A percentile compares a stretch with the other conserved stretches of the same genome.
phyloP scores from a whole-genome alignment of 805 yeast species.

The Saccharomyces mikatae region DNA sequence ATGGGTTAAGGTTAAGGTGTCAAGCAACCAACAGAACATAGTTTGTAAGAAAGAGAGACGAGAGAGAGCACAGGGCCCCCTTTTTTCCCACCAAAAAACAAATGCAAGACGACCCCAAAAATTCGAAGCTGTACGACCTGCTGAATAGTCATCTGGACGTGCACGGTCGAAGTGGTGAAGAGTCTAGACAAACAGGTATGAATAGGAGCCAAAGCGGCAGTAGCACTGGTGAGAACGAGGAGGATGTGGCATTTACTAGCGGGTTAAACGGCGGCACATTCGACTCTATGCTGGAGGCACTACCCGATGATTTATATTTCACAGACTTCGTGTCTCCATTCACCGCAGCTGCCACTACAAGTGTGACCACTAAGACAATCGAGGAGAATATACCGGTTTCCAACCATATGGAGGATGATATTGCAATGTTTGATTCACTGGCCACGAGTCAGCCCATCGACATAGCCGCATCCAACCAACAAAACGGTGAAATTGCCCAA shows the following conservation, averaged over 20 bases:
- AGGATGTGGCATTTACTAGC: neutral
- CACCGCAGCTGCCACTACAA: neutral
- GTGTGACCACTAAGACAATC: neutral
- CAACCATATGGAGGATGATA: neutral
- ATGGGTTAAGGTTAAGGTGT: neutral
- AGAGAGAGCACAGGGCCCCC: neutral
- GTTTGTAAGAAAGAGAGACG: neutral
- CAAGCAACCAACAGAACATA: neutral
- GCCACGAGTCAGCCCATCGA: slow-evolving; percentile 2
- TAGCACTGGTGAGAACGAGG: neutral
- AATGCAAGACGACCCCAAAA: neutral
- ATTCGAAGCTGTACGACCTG: neutral
- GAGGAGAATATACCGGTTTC: neutral
- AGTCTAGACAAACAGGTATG: neutral
- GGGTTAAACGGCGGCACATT: slow-evolving; percentile 9
- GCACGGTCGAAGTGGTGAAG: neutral
- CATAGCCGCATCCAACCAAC: slow-evolving; percentile 14
- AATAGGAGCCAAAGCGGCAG: neutral
- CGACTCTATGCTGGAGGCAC: slow-evolving; percentile 30
- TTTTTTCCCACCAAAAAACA: neutral
- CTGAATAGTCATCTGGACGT: neutral
- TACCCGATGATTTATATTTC: slow-evolving; percentile 28
- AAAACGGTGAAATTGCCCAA: slow-evolving; percentile 34
- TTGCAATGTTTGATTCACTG: slow-evolving; percentile 1
- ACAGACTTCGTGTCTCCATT: slow-evolving; percentile 3